phyloP scores from a whole-genome alignment of 805 yeast genomes.

The Ogataea naganishii region DNA sequence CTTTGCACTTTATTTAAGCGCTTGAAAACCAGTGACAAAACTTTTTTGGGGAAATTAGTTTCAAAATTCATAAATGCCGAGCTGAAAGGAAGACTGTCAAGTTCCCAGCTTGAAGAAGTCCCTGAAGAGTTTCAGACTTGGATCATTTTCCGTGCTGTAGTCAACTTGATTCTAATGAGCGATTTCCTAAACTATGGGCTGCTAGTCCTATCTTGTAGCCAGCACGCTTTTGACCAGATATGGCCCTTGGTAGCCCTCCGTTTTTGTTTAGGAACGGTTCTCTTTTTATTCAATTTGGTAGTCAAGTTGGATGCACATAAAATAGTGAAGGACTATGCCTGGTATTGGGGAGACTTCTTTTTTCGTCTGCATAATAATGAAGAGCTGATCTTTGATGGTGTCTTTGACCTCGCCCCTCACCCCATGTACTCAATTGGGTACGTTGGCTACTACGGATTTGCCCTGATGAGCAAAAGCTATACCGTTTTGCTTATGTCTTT shows the following conservation, averaged over 20 bases:
- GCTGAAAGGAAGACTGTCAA: slow-evolving; percentile 12
- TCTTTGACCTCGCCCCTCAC: slow-evolving; percentile 83
- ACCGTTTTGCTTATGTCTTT: slow-evolving; percentile 61
- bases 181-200: slow-evolving; percentile 72
- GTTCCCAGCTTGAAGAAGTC: slow-evolving; percentile 10
- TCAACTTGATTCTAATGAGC: slow-evolving; percentile 76
- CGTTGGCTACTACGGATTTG: slow-evolving; percentile 80
- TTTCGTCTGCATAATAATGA: slow-evolving; percentile 60
- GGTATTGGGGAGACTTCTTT: slow-evolving; percentile 95
- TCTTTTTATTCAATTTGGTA: slow-evolving; percentile 72
- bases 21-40: slow-evolving; percentile 15
- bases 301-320: slow-evolving; percentile 83
- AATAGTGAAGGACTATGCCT: slow-evolving; percentile 82
- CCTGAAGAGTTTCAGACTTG: slow-evolving; percentile 80
- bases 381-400: slow-evolving; percentile 78
- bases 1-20: slow-evolving; percentile 30
- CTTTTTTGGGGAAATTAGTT: slow-evolving; percentile 10
- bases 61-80: slow-evolving; percentile 38
- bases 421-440: slow-evolving; percentile 91
- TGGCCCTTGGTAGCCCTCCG: slow-evolving; percentile 38
- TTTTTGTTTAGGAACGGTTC: slow-evolving; percentile 45
- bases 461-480: slow-evolving; percentile 67
- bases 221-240: slow-evolving; percentile 30
- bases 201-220: slow-evolving; percentile 38
- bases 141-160: slow-evolving; percentile 71